These are phyloP conservation scores for Akanthomyces uredinophilus DNA, from an alignment of 2,329 filamentous ascomycete genomes.

Conservation along the genomic window DNA sequence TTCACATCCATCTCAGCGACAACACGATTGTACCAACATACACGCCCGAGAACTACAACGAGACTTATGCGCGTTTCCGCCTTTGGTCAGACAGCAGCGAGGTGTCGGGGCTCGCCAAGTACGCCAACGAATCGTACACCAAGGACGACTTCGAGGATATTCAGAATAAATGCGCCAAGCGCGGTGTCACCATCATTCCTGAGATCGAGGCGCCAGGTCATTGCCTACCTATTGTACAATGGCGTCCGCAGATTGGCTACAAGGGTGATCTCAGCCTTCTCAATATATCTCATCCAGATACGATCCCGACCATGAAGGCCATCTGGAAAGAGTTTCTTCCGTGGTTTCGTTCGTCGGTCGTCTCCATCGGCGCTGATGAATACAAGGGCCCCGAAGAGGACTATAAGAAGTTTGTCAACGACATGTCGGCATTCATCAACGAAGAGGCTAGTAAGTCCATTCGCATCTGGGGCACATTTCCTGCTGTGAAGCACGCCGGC, in stretches of 20 bases:
- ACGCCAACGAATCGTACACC: constrained; percentile 51
- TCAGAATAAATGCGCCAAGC: constrained; percentile 45
- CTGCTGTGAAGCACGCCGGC: constrained; percentile 21
- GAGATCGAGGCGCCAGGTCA: constrained; percentile 58
- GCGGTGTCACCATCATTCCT: constrained; percentile 53
- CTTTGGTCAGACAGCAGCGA: constrained; percentile 44
- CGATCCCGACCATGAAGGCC: constrained; percentile 43
- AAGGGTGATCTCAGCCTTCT: constrained; percentile 43
- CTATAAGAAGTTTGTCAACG: constrained; percentile 44
- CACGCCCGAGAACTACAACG: constrained; percentile 39
- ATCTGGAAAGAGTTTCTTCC: constrained; percentile 50
- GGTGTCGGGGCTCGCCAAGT: constrained; percentile 44
- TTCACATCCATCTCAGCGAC: constrained; percentile 55
- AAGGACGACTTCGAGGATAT: constrained; percentile 46
- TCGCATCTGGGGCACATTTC: constrained; percentile 46
- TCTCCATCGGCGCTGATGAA: constrained; percentile 53
- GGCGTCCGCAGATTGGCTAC: constrained; percentile 52
- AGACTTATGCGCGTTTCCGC: constrained; percentile 52
- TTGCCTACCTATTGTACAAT: constrained; percentile 51
- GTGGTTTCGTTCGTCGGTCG: constrained; percentile 50
- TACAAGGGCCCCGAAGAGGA: constrained; percentile 42
- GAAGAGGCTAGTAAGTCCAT: constrained; percentile 38
- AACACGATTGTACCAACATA: constrained; percentile 48
- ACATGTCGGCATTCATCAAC: constrained; percentile 40
- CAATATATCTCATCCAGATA: constrained; percentile 40